phyloP scores from a whole-genome alignment of 805 yeast species.

The Metschnikowia henanensis region DNA sequence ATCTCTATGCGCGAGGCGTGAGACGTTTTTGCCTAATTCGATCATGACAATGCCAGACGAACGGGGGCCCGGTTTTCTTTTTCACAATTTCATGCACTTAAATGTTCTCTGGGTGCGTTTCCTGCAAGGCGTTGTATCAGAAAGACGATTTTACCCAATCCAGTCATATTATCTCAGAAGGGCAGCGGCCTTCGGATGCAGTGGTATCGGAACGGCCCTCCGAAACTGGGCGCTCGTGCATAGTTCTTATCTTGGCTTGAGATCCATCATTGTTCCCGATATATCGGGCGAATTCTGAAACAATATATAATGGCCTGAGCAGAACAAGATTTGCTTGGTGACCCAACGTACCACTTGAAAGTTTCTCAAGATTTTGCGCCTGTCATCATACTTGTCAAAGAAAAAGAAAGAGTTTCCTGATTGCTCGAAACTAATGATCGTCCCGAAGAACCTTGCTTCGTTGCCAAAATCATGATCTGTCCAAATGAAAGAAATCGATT shows the following conservation, averaged over 20 bases:
- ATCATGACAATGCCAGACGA: constrained; percentile 3
- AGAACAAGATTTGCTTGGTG: too few relatives aligned
- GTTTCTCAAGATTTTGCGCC: too few relatives aligned
- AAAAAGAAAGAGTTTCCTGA: too few relatives aligned
- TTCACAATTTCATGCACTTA: background rate
- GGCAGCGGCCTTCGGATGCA: background rate
- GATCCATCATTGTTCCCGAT: background rate
- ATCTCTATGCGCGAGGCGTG: constrained; percentile 9
- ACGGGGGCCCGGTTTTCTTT: background rate
- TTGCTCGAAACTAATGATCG: too few relatives aligned
- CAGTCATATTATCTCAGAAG: background rate
- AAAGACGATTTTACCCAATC: background rate
- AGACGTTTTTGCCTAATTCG: constrained; percentile 6
- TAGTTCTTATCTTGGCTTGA: background rate
- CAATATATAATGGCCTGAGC: background rate
- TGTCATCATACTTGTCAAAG: too few relatives aligned
- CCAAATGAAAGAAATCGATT: too few relatives aligned
- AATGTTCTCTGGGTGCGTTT: background rate
- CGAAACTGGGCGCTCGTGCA: background rate
- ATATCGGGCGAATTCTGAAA: too few relatives aligned
- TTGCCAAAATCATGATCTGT: too few relatives aligned
- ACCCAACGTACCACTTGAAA: too few relatives aligned
- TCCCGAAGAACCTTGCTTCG: too few relatives aligned
- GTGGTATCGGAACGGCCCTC: background rate
- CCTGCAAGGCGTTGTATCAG: background rate